Conservation (phyloP, 208 protist genomes). For the Trypanosoma congolense region DNA sequence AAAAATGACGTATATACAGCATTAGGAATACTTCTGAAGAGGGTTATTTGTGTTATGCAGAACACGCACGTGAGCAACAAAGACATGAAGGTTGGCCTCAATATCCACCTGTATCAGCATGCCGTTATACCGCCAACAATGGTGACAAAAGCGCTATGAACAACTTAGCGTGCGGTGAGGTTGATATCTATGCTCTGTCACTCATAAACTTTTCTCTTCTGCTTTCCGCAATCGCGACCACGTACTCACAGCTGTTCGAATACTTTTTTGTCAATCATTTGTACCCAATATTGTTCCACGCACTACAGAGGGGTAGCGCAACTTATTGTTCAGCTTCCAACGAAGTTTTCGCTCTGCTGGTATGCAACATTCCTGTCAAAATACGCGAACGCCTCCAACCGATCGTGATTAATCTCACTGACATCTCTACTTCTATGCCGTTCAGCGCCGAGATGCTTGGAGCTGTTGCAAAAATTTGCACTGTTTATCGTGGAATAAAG, state of each 20-base stretch:
- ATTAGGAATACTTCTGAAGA: constrained; percentile 24
- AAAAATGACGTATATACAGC: constrained; percentile 7
- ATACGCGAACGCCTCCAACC: constrained; percentile 21
- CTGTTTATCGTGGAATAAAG: constrained; percentile 42
- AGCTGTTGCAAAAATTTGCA: constrained; percentile 38
- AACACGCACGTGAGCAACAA: no score
- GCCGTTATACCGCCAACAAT: constrained; percentile 14
- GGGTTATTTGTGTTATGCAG: no score
- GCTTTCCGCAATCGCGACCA: constrained; percentile 32
- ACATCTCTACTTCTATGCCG: constrained; percentile 35
- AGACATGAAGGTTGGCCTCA: no score
- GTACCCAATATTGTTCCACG: constrained; percentile 45
- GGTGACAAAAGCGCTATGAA: constrained; percentile 26
- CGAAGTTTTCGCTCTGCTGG: constrained; percentile 50
- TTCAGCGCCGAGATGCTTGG: constrained; percentile 44
- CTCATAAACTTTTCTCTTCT: constrained; percentile 50
- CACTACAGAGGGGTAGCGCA: constrained; percentile 25
- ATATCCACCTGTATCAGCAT: constrained; percentile 11
- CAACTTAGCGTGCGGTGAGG: constrained; percentile 16
- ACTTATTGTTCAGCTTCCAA: constrained; percentile 40
- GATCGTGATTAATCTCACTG: constrained; percentile 31
- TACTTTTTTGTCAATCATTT: constrained; percentile 28
- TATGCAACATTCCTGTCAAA: constrained; percentile 49
- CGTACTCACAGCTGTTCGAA: constrained; percentile 41
- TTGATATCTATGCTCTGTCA: constrained; percentile 18